Conservation (phyloP, 2,329 filamentous ascomycete genomes). For the Neodidymelliopsis sp. region DNA sequence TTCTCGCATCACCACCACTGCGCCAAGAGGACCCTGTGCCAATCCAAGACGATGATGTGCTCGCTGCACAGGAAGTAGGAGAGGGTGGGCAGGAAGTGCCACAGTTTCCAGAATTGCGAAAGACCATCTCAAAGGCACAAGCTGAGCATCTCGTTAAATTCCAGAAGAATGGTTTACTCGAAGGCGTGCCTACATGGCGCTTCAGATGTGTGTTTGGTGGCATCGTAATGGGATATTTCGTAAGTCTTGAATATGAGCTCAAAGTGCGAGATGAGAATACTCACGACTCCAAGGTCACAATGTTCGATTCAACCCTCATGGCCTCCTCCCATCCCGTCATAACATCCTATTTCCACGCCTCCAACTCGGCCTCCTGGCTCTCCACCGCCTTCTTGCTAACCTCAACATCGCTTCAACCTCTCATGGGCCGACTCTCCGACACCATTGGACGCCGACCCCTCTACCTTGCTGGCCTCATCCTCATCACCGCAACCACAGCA, state of each 20-base stretch:
- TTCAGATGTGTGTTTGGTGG: slow-evolving; percentile 50
- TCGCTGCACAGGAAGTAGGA: slow-evolving; percentile 31
- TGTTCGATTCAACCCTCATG: slow-evolving; percentile 82
- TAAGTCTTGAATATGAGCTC: slow-evolving; percentile 27
- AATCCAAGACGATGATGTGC: slow-evolving; percentile 31
- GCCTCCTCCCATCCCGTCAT: slow-evolving; percentile 82
- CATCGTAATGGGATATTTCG: slow-evolving; percentile 49
- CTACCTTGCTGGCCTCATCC: slow-evolving; percentile 68
- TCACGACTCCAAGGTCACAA: slow-evolving; percentile 39
- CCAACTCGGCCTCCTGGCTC: slow-evolving; percentile 82
- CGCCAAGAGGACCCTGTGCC: slow-evolving; percentile 26
- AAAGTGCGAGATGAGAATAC: slow-evolving; percentile 48
- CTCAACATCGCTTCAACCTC: slow-evolving; percentile 76
- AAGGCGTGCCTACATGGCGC: slow-evolving; percentile 40
- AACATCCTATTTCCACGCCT: slow-evolving; percentile 78
- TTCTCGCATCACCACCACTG: slow-evolving; percentile 31
- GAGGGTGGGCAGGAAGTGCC: slow-evolving; percentile 33
- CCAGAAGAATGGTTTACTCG: slow-evolving; percentile 42
- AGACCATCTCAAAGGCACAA: slow-evolving; percentile 27
- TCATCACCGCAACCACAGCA: slow-evolving; percentile 70
- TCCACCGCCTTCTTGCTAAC: slow-evolving; percentile 81
- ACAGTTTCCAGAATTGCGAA: slow-evolving; percentile 32
- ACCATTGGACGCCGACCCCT: slow-evolving; percentile 72
- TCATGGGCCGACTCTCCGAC: slow-evolving; percentile 78
- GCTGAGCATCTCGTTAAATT: slow-evolving; percentile 33